phyloP scores from a whole-genome alignment of 169 alveolate species.

The Cryptosporidium felis region DNA sequence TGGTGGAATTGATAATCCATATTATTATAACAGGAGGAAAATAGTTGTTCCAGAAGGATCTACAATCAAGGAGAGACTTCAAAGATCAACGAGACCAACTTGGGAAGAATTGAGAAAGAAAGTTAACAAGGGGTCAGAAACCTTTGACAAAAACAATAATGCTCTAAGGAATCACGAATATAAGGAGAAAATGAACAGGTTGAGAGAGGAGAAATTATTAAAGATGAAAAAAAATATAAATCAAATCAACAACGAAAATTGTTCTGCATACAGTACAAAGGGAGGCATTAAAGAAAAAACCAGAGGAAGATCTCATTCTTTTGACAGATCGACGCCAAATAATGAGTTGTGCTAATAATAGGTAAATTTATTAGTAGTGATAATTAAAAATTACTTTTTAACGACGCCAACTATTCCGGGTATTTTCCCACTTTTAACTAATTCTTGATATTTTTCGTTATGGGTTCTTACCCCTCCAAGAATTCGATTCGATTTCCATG shows the following conservation, averaged over 20 bases:
- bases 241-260: no score
- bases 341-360: conserved; percentile 10
- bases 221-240: background rate
- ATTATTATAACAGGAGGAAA: conserved; percentile 20
- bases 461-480: conserved; percentile 72
- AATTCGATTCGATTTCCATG: conserved; percentile 35
- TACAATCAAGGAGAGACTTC: conserved; percentile 43
- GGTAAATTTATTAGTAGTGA: background rate
- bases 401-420: conserved; percentile 77
- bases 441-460: conserved; percentile 79
- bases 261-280: background rate
- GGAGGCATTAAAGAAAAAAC: background rate
- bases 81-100: conserved; percentile 67
- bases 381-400: background rate
- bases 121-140: conserved; percentile 1
- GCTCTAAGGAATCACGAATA: conserved; percentile 19
- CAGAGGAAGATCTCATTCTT: conserved; percentile 57
- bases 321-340: conserved; percentile 55
- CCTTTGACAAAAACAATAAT: background rate
- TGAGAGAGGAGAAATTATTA: conserved; percentile 51
- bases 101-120: conserved; percentile 60
- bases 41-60: conserved; percentile 18
- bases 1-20: conserved; percentile 68
- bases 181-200: conserved; percentile 7
- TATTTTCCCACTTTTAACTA: conserved; percentile 78